Conservation (phyloP, 208 protist species). For the Acanthamoeba healyi region DNA sequence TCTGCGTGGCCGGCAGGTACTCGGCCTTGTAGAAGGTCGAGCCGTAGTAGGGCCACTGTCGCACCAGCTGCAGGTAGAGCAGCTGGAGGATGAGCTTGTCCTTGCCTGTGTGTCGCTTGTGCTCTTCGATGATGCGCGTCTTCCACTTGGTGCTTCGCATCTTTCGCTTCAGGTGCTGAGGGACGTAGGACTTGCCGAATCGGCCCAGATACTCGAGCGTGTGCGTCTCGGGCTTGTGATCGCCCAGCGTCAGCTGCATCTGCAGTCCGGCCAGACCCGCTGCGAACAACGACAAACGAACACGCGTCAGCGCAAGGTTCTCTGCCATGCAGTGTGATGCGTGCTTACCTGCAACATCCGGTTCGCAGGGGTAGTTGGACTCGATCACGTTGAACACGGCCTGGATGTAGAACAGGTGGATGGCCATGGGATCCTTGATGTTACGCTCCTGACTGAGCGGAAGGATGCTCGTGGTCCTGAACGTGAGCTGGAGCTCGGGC, state of each 20-base stretch:
- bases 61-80: slow-evolving; percentile 72
- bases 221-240: slow-evolving; percentile 69
- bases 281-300: background rate
- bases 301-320: background rate
- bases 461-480: slow-evolving; percentile 69
- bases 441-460: slow-evolving; percentile 69
- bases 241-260: slow-evolving; percentile 64
- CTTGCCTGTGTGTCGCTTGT: slow-evolving; percentile 57
- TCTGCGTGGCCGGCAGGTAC: slow-evolving; percentile 45
- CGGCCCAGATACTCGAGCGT: slow-evolving; percentile 37
- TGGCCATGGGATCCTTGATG: slow-evolving; percentile 67
- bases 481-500: slow-evolving; percentile 61
- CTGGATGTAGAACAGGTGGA: slow-evolving; percentile 73
- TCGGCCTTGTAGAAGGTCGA: slow-evolving; percentile 75
- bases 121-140: slow-evolving; percentile 33
- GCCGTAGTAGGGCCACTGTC: slow-evolving; percentile 74
- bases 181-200: slow-evolving; percentile 58
- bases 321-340: too few species aligned
- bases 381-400: slow-evolving; percentile 73
- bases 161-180: slow-evolving; percentile 59
- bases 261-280: slow-evolving; percentile 66
- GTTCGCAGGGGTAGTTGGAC: slow-evolving; percentile 75
- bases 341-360: slow-evolving; percentile 49
- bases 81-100: slow-evolving; percentile 72
- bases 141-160: slow-evolving; percentile 39